Evolutionary conservation across 2,329 filamentous ascomycete species (phyloP).

Genomic region (Paecilomyces dactylethromorphus): DNA sequence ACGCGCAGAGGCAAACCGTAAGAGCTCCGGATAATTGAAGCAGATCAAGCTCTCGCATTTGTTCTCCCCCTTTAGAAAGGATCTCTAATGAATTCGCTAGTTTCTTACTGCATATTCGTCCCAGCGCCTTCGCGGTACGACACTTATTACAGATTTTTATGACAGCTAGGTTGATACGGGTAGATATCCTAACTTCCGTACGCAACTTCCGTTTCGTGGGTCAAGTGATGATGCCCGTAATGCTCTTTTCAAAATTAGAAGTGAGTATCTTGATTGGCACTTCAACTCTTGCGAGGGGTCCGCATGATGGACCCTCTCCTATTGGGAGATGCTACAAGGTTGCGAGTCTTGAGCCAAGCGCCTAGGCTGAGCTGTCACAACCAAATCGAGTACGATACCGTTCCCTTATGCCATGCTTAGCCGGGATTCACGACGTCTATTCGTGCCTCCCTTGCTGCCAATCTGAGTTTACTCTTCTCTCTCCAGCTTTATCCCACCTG

Average conservation of each 20-base stretch:
- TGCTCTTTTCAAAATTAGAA: neutral
- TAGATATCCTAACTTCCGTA: neutral
- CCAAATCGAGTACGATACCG: neutral
- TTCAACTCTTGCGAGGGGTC: neutral
- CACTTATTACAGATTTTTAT: neutral
- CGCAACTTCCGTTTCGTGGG: neutral
- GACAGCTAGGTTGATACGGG: neutral
- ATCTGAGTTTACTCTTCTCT: neutral
- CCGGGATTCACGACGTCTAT: conserved; percentile 7
- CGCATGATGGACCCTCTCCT: neutral
- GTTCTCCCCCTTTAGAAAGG: neutral
- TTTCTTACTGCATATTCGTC: neutral
- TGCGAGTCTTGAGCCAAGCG: neutral
- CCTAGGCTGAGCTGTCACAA: neutral
- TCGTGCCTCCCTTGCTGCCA: conserved; percentile 16
- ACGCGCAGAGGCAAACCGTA: neutral
- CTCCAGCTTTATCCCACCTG: neutral
- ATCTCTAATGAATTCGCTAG: neutral
- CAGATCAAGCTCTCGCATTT: neutral
- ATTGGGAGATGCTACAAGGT: neutral
- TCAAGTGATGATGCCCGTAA: neutral
- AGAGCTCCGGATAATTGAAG: neutral
- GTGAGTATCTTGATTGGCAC: neutral
- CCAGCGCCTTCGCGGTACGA: neutral
- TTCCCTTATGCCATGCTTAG: neutral